Conservation (phyloP, 768 basidiomycete species). For the Lactarius trivialis region DNA sequence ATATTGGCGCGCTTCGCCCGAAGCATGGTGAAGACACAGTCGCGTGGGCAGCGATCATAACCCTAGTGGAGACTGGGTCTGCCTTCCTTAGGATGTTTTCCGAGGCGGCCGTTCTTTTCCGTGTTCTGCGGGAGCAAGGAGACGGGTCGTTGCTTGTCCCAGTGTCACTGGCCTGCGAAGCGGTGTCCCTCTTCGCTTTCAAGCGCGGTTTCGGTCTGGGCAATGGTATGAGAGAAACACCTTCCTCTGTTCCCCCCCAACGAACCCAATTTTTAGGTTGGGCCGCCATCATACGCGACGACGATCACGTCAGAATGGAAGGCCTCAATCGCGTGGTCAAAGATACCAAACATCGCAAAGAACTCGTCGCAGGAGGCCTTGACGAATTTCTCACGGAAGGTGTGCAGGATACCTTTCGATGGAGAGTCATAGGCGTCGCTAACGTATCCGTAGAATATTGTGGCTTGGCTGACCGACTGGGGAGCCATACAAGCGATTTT, state of each 20-base stretch:
- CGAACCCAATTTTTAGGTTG: constrained; percentile 37
- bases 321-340: constrained; percentile 57
- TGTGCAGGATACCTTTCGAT: constrained; percentile 37
- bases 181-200: constrained; percentile 36
- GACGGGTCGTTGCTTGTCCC: constrained; percentile 57
- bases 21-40: constrained; percentile 33
- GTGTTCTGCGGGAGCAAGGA: constrained; percentile 51
- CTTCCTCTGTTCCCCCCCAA: neutral
- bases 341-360: constrained; percentile 54
- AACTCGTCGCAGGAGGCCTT: constrained; percentile 64
- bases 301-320: constrained; percentile 54
- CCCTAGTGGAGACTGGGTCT: constrained; percentile 36
- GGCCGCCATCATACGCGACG: constrained; percentile 64
- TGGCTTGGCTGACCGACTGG: constrained; percentile 14
- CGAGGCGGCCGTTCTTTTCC: constrained; percentile 53
- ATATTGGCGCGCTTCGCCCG: constrained; percentile 51
- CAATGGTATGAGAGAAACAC: neutral
- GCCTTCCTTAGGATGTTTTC: constrained; percentile 46
- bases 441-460: constrained; percentile 8
- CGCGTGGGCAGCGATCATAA: constrained; percentile 55
- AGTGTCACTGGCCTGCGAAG: constrained; percentile 47
- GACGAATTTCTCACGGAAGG: neutral
- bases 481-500: constrained; percentile 14
- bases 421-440: too few relatives aligned
- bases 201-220: neutral